Percentiles rank a stretch among this genome's conserved stretches.
Evolutionary conservation across 2,329 filamentous ascomycete genomes (phyloP).

Genomic region (Pseudocercospora crystallina): DNA sequence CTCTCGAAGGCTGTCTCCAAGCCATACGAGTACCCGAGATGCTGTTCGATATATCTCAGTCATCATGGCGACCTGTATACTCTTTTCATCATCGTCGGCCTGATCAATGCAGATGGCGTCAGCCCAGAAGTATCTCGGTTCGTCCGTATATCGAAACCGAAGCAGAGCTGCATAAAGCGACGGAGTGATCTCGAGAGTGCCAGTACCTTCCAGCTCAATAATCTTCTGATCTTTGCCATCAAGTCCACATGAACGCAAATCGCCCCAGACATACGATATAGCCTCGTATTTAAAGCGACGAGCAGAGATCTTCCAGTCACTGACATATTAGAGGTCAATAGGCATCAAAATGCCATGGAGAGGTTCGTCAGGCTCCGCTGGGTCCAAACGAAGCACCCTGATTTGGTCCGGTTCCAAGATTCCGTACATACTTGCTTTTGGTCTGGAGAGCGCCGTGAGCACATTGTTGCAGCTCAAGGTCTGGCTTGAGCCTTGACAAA

Average conservation of each 20-base stretch:
- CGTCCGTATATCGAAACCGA: background rate
- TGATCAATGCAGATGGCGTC: conserved; percentile 16
- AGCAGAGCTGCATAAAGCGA: background rate
- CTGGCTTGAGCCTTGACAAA: no score
- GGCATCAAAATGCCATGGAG: no score
- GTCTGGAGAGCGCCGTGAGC: no score
- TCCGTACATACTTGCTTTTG: no score
- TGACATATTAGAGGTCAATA: no score
- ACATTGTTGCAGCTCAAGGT: no score
- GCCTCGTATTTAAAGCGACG: conserved; percentile 4
- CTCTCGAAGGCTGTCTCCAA: conserved; percentile 2
- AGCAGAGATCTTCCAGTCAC: no score
- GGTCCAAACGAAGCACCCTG: no score
- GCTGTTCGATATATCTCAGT: background rate
- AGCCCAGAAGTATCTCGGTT: conserved; percentile 1
- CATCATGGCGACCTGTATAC: conserved; percentile 7
- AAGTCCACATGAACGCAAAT: no score
- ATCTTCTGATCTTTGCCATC: no score
- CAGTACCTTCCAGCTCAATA: background rate
- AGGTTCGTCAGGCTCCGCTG: no score
- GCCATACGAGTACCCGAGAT: conserved; percentile 4
- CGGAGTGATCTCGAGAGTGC: background rate
- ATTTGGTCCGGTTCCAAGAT: no score
- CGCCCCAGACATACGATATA: conserved; percentile 12
- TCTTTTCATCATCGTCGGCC: background rate